Evolutionary conservation across 331 rosid species (phyloP).

Genomic region (Acacia pycnantha): DNA sequence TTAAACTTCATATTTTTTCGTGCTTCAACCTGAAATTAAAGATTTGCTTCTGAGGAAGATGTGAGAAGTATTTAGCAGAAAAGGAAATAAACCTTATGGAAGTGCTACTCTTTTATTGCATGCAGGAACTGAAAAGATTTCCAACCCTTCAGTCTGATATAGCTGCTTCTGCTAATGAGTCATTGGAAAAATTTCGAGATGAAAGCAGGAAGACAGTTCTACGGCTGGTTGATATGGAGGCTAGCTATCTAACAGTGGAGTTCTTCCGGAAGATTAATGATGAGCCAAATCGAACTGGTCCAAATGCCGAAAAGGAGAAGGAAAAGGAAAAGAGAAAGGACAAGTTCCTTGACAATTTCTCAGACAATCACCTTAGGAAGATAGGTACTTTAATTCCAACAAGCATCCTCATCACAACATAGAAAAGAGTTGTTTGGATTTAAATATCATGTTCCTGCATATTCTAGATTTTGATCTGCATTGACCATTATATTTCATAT

Average conservation of each 20-base stretch:
- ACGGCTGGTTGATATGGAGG: conserved; percentile 97
- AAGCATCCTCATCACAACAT: conserved; percentile 12
- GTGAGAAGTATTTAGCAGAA: not conserved
- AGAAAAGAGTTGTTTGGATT: conserved; percentile 7
- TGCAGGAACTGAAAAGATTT: conserved; percentile 92
- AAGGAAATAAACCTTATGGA: conserved; percentile 28
- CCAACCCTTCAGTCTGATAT: conserved; percentile 86
- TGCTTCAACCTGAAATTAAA: not conserved
- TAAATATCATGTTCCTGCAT: conserved; percentile 5
- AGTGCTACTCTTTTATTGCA: conserved; percentile 21
- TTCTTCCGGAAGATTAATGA: conserved; percentile 84
- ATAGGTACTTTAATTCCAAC: conserved; percentile 62
- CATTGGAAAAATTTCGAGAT: conserved; percentile 89
- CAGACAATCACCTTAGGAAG: conserved; percentile 81
- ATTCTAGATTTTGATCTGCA: conserved; percentile 1
- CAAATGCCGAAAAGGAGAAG: conserved; percentile 39
- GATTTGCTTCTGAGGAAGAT: not conserved
- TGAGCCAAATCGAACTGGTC: conserved; percentile 55
- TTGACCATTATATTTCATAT: conserved; percentile 21
- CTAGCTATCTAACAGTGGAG: conserved; percentile 91
- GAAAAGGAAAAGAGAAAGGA: conserved; percentile 6
- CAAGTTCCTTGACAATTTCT: conserved; percentile 21
- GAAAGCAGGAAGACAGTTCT: conserved; percentile 84
- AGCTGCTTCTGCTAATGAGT: conserved; percentile 82
- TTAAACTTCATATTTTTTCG: not conserved